Base-by-base conservation (phyloP, 139 green algal genomes). In the Astrephomene gubernaculifera region DNA sequence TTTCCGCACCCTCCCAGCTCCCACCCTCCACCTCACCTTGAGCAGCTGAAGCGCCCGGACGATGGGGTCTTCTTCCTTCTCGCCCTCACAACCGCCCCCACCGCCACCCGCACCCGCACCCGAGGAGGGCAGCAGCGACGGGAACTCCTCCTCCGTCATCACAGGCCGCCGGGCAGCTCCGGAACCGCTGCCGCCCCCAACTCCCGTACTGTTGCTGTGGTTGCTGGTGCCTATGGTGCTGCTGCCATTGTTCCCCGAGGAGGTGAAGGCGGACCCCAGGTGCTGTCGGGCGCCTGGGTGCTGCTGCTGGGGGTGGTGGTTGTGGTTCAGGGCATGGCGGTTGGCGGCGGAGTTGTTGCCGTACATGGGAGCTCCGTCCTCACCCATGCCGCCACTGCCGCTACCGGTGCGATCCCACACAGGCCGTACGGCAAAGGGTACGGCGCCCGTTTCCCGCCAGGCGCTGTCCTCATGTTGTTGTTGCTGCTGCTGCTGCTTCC, bases 131-230 rank as follows among this genome's bases (percentile, higher is more conserved):
- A 45, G 3, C 71, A 82, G 74, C 25, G 74, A 71, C 25, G 74
- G 74, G 36, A 82, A 82, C 10, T 82, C 74, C 74, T 57, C 57
- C 54, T 82, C 74, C 74, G 74, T 82, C 74, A 82, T 35, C 54
- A 27, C 25, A 7, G 54, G 36, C 54, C 54, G 74, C 54, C 8
- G 36, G 31, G 31, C 45, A 8, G 74, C 54, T 21, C 19, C 7
- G 38, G n/a, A 27, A 7, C 69, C 10, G 41, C 41, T 12, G 43
- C 41, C n/a, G n/a, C n/a, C n/a, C n/a, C n/a, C n/a, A n/a, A n/a
- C n/a, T n/a, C n/a, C n/a, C n/a, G n/a, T n/a, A n/a, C n/a, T n/a
- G n/a, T n/a, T n/a, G n/a, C n/a, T n/a, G n/a, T n/a, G n/a, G n/a
- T n/a, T n/a, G n/a, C n/a, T n/a, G n/a, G n/a, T n/a, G n/a, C n/a